Conservation (phyloP, 2,329 filamentous ascomycete genomes). For the Nemania sp. region DNA sequence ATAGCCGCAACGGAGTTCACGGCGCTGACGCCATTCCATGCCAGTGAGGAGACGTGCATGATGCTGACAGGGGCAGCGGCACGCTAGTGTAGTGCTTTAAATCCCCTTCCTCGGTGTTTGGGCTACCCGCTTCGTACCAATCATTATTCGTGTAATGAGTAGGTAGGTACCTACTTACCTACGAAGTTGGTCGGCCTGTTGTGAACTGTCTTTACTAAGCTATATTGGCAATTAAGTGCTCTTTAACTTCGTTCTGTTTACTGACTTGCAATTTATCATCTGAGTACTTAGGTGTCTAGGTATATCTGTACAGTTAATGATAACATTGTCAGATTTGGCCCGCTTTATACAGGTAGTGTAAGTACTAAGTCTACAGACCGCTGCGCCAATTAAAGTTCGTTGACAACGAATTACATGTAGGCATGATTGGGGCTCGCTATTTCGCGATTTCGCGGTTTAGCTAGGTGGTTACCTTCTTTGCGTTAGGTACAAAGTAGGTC, state of each 20-base stretch:
- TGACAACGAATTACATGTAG: neutral
- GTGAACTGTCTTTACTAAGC: conserved; percentile 15
- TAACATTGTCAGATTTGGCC: no score
- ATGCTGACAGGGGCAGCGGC: conserved; percentile 19
- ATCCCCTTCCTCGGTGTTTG: neutral
- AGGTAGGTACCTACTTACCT: no score
- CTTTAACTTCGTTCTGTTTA: no score
- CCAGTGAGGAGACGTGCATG: conserved; percentile 15
- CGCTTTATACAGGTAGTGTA: no score
- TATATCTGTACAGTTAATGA: no score
- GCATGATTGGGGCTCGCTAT: neutral
- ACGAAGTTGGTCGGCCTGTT: no score
- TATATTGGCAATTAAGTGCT: conserved; percentile 13
- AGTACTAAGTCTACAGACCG: conserved; percentile 4
- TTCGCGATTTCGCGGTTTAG: neutral
- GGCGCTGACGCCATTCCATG: conserved; percentile 24
- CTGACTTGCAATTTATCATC: no score
- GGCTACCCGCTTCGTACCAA: no score
- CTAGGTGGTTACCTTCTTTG: neutral
- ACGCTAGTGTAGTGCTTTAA: neutral
- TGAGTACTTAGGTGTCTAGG: no score
- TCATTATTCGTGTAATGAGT: conserved; percentile 15
- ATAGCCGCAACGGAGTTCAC: conserved; percentile 2
- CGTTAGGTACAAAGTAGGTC: no score
- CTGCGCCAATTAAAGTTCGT: neutral